Evolutionary conservation across 2,329 filamentous ascomycete genomes (phyloP), one percentile per base, ranked within the genome.

Genomic region (Botrytis medusae): DNA sequence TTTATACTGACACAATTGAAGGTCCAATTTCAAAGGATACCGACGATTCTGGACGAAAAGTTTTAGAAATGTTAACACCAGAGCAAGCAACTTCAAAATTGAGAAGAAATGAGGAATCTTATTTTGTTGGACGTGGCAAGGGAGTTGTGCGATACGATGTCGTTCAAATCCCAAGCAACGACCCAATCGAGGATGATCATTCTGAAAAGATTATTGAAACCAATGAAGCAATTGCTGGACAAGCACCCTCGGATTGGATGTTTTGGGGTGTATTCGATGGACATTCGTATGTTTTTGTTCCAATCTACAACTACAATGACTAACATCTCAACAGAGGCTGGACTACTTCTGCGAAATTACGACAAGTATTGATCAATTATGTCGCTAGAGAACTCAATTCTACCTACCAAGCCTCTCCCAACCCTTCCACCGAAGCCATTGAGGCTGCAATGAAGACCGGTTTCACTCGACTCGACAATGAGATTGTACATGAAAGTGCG

Each of bases 261-360:
- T 99, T 99, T 82, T 99, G 97, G 96, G 96, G 95, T 73, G 95
- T 99, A 29, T 99, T 98, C 82, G 96, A 99, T 81, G 96, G 96
- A 0, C 96, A 99, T 83, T 93, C 93, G 93, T 95, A 88, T 87
- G 74, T 69, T 18, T 48, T 14, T 34, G 9, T 34, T 34, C 8
- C 10, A 44, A 34, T 2, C 7, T 18, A n/a, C 7, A 18, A 32
- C 20, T 22, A 67, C 34, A 34, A 22, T 44, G 18, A 44, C 62
- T 72, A 18, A 69, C 25, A 14, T 54, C 34, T 22, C 78, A 57
- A 72, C 22, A 97, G 94, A 63, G 96, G 96, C 78, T 99, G 96
- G 96, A 98, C 96, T 7, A 99, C 96, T 10, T 98, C 96, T 57
- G 96, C 96, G 32, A 98, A 97, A 81, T 86, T 99, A 74, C 92